phyloP scores from a whole-genome alignment of 306 rosid genomes.

The Begonia masoniana region DNA sequence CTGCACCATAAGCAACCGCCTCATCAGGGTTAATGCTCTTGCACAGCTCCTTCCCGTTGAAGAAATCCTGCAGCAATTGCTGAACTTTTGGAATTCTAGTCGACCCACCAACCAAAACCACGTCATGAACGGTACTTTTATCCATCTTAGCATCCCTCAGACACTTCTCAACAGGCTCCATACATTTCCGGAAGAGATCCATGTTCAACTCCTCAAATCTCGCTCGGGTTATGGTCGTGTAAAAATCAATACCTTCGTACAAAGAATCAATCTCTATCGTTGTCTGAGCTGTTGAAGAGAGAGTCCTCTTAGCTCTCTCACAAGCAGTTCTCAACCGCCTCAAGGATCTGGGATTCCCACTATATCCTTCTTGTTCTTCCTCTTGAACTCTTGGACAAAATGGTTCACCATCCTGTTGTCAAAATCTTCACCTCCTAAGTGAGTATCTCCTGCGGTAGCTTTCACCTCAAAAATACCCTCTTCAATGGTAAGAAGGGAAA shows the following conservation, averaged over 20 bases:
- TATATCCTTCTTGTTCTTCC: conserved; percentile 25
- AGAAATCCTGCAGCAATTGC: conserved; percentile 23
- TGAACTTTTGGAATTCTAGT: conserved; percentile 35
- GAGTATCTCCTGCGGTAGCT: conserved; percentile 24
- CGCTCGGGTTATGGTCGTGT: conserved; percentile 12
- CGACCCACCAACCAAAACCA: conserved; percentile 31
- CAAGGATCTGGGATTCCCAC: conserved; percentile 18
- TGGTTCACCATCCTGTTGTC: conserved; percentile 23
- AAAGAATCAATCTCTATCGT: conserved; percentile 33
- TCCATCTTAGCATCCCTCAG: conserved; percentile 19
- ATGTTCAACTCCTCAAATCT: conserved; percentile 24
- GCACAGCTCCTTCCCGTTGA: conserved; percentile 31
- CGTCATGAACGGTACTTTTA: conserved; percentile 20
- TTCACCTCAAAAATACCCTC: conserved; percentile 24
- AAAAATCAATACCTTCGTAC: conserved; percentile 23
- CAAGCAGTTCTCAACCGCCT: conserved; percentile 22
- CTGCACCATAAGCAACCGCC: conserved; percentile 29
- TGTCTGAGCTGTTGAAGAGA: conserved; percentile 22
- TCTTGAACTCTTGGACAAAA: conserved; percentile 25
- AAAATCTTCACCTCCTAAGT: conserved; percentile 30
- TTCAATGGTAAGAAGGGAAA: conserved; percentile 24
- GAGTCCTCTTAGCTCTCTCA: conserved; percentile 33
- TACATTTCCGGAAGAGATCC: conserved; percentile 22
- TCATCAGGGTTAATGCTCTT: conserved; percentile 35
- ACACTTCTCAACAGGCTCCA: conserved; percentile 34